Evolutionary conservation across 176 grass and related monocot genomes (phyloP).

Genomic region (Musa acuminata): DNA sequence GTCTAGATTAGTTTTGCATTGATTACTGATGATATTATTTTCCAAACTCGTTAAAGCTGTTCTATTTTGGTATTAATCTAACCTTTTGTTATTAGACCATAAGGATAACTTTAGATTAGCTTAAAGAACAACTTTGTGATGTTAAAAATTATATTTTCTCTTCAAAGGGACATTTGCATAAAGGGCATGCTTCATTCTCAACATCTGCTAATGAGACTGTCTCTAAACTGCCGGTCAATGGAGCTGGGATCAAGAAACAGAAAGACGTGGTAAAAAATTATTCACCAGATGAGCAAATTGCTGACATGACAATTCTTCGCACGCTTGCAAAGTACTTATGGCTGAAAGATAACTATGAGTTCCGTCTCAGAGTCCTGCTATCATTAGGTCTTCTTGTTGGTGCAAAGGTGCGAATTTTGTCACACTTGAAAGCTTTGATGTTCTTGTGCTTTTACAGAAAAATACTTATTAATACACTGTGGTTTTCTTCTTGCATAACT

Average conservation of each 20-base stretch:
- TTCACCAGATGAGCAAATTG: conserved; percentile 50
- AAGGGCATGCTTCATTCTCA: conserved; percentile 54
- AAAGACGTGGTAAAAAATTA: conserved; percentile 44
- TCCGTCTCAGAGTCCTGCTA: conserved; percentile 73
- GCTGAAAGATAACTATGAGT: conserved; percentile 70
- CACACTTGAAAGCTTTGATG: conserved; percentile 3
- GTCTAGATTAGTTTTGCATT: not conserved
- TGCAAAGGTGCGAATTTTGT: conserved; percentile 50
- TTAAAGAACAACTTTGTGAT: not conserved
- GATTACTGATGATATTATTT: not conserved
- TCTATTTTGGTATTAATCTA: not conserved
- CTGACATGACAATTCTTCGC: conserved; percentile 62
- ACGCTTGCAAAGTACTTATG: conserved; percentile 78
- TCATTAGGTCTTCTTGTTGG: conserved; percentile 75
- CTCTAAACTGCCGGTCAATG: conserved; percentile 28
- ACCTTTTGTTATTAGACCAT: not conserved
- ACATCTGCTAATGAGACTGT: conserved; percentile 53
- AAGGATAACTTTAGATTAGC: not conserved
- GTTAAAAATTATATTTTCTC: not conserved
- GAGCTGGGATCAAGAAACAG: conserved; percentile 39
- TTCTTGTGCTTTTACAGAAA: too few species aligned
- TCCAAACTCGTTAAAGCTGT: not conserved
- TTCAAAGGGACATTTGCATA: conserved; percentile 39
- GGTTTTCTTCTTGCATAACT: too few species aligned
- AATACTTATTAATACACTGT: too few species aligned